phyloP scores from a whole-genome alignment of 257 asterid genomes.

The Ilex aquifolium region DNA sequence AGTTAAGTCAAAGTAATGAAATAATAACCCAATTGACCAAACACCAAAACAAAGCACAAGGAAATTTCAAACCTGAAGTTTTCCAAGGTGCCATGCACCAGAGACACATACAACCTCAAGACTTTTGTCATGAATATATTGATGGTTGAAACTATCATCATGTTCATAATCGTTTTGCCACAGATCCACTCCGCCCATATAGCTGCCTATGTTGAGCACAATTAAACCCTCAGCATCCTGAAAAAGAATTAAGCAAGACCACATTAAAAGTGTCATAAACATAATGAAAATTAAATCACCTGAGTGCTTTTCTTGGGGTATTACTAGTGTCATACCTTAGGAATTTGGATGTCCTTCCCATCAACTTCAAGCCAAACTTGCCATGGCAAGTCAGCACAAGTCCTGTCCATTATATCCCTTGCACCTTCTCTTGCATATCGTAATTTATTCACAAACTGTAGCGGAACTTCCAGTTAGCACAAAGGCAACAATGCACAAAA shows the following conservation, averaged over 20 bases:
- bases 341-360: conserved; percentile 59
- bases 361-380: conserved; percentile 93
- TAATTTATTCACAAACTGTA: conserved; percentile 75
- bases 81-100: conserved; percentile 95
- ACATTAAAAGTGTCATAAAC: conserved; percentile 13
- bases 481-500: conserved; percentile 12
- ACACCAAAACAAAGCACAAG: conserved; percentile 11
- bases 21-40: background rate
- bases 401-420: conserved; percentile 79
- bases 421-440: conserved; percentile 92
- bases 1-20: background rate
- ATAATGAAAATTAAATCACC: background rate
- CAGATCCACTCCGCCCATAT: conserved; percentile 91
- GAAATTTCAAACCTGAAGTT: conserved; percentile 59
- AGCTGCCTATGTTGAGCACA: conserved; percentile 87
- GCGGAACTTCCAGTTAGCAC: conserved; percentile 23
- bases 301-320: background rate
- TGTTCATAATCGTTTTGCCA: conserved; percentile 84
- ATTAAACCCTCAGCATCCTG: conserved; percentile 85
- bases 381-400: conserved; percentile 94
- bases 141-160: conserved; percentile 64
- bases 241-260: conserved; percentile 10
- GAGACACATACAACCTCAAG: conserved; percentile 86
- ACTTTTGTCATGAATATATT: conserved; percentile 72
- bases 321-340: conserved; percentile 39